Conservation (phyloP, 169 alveolate genomes). For the Amoebophrya sp. region DNA sequence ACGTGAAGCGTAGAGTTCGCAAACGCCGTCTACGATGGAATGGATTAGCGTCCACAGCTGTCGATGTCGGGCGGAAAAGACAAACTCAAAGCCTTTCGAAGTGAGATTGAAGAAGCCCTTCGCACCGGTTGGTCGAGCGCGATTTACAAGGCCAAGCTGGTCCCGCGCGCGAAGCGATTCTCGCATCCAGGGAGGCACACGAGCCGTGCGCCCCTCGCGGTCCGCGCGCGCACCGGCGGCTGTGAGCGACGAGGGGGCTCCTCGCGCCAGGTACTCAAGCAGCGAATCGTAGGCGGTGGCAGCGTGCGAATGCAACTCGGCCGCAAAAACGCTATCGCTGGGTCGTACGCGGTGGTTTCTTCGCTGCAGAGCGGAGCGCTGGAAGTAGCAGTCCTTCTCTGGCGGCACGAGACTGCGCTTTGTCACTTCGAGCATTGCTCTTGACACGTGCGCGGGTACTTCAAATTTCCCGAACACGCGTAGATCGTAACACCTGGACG, state of each 20-base stretch:
- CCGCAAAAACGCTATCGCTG: too few species aligned
- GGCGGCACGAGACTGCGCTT: not conserved
- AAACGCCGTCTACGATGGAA: not conserved
- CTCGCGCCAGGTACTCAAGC: not conserved
- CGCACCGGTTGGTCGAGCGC: too few species aligned
- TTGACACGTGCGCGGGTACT: not conserved
- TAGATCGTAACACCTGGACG: not conserved
- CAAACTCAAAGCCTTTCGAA: not conserved
- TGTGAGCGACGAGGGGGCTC: too few species aligned
- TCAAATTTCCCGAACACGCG: not conserved
- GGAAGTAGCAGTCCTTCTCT: not conserved
- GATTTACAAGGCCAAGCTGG: too few species aligned
- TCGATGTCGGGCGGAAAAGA: not conserved
- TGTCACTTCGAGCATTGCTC: not conserved
- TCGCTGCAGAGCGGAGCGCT: not conserved
- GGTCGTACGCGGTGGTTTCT: too few species aligned
- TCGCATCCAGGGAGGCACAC: too few species aligned
- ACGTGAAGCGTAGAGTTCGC: too few species aligned
- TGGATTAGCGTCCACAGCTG: not conserved
- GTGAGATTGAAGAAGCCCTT: too few species aligned
- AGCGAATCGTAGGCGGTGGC: not conserved
- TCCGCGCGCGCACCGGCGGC: too few species aligned
- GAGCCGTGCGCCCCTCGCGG: too few species aligned
- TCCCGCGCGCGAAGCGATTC: too few species aligned
- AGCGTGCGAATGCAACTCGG: not conserved